Conservation (phyloP, 108 stramenopile genomes). For the Fragilariopsis cylindrus region DNA sequence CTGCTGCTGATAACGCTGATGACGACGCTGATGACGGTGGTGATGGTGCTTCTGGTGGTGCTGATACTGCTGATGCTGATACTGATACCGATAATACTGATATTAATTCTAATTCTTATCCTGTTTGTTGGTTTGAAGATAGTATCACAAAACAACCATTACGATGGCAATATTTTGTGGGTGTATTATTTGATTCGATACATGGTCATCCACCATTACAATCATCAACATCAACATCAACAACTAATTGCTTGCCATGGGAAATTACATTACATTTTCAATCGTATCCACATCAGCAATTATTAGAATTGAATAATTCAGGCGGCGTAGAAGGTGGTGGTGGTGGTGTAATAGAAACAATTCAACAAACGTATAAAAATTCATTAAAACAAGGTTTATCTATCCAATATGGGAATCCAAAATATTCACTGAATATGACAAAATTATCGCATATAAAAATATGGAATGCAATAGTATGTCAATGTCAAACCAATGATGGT, state of each 20-base stretch:
- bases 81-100: neutral
- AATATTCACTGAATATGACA: conserved; percentile 68
- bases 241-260: conserved; percentile 53
- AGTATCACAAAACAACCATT: conserved; percentile 62
- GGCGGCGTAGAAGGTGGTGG: neutral
- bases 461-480: conserved; percentile 66
- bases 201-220: neutral
- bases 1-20: too few species aligned
- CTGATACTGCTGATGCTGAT: too few species aligned
- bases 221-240: neutral
- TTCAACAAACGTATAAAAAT: conserved; percentile 62
- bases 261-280: conserved; percentile 79
- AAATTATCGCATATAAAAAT: conserved; percentile 63
- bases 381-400: conserved; percentile 84
- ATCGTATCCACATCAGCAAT: conserved; percentile 52
- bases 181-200: conserved; percentile 66
- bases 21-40: neutral
- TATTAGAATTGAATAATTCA: conserved; percentile 57
- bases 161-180: conserved; percentile 80
- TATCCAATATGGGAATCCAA: conserved; percentile 60
- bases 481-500: conserved; percentile 31
- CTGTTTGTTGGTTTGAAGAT: conserved; percentile 86
- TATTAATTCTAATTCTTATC: conserved; percentile 24
- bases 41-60: neutral
- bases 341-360: conserved; percentile 35